Base-by-base conservation (phyloP, 257 asterid species). In the Nicotiana paniculata region DNA sequence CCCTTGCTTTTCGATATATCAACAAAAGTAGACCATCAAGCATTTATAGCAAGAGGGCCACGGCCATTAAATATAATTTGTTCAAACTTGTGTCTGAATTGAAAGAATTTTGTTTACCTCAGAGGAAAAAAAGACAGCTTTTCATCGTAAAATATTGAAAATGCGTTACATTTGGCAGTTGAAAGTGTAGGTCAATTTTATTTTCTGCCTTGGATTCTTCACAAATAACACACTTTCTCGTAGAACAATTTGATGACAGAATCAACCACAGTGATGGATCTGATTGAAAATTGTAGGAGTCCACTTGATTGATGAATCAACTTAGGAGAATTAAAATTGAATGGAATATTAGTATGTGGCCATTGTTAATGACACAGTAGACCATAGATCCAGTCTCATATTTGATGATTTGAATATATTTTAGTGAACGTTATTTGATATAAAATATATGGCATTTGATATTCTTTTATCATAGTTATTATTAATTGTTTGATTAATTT, bases 11-110 rank as follows among this genome's bases (percentile, higher is more conserved):
- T 83, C 66, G 65, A 43, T 72, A 58, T 84, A 85, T 77, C 89
- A 81, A 82, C 88, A 63, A 12, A 59, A 67, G 77, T 80, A 75
- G 68, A 77, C 81, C 85, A 86, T 84, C 89, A 75, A 59, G 84
- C 91, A 84, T 92, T 91, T 85, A 89, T 88, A 46, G 89, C 85
- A 82, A 61, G 91, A 86, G 90, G 98, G 86, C 93, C 95, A 88
- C 76, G 86, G 88, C 85, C 85, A 88, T 88, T 91, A 53, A 88
- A 88, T 85, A 83, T 69, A 51, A 75, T 51, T 75, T 75, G 58
- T 43, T 81, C 58, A 66, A 66, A 78, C 26, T 10, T 58, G 63
- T 85, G 81, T 88, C 84, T 85, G 91, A 83, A 87, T 83, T 59
- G 66, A 59, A 43, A 82, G 84, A 63, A 72, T 77, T 28, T 48